These are phyloP conservation scores for Friedmanniomyces simplex DNA, from an alignment of 495 filamentous ascomycete genomes.

Conservation along the genomic window DNA sequence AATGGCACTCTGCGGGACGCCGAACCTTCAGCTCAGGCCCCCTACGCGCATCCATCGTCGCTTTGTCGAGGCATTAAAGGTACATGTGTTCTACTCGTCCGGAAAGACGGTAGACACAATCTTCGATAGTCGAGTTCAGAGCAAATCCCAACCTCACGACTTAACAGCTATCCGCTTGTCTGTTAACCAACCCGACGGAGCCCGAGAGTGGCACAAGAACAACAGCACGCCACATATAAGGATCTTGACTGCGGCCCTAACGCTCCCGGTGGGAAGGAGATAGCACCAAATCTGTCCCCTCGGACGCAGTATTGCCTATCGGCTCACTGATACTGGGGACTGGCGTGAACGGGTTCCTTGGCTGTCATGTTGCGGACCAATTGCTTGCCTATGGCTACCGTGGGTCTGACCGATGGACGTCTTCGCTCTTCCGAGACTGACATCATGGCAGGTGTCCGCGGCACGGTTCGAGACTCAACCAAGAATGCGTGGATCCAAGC, in stretches of 20 bases:
- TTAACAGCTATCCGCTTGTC: too few species aligned
- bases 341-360: slow-evolving; percentile 34
- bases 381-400: not conserved
- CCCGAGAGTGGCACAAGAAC: not conserved
- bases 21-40: too few species aligned
- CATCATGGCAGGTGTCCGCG: not conserved
- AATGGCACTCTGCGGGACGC: too few species aligned
- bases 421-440: not conserved
- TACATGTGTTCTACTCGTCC: too few species aligned
- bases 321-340: slow-evolving; percentile 36
- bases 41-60: too few species aligned
- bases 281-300: not conserved
- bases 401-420: not conserved
- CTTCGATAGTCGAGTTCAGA: too few species aligned
- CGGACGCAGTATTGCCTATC: not conserved
- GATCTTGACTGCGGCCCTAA: too few species aligned
- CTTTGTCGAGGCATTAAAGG: too few species aligned
- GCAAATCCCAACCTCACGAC: too few species aligned
- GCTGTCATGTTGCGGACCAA: slow-evolving; percentile 29
- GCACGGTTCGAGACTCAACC: slow-evolving; percentile 24
- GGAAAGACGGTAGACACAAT: too few species aligned
- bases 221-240: not conserved
- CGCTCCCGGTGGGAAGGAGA: not conserved
- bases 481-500: slow-evolving; percentile 32
- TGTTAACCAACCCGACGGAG: too few species aligned